phyloP scores from a whole-genome alignment of 345 rosid species.

The Populus pruinosa region DNA sequence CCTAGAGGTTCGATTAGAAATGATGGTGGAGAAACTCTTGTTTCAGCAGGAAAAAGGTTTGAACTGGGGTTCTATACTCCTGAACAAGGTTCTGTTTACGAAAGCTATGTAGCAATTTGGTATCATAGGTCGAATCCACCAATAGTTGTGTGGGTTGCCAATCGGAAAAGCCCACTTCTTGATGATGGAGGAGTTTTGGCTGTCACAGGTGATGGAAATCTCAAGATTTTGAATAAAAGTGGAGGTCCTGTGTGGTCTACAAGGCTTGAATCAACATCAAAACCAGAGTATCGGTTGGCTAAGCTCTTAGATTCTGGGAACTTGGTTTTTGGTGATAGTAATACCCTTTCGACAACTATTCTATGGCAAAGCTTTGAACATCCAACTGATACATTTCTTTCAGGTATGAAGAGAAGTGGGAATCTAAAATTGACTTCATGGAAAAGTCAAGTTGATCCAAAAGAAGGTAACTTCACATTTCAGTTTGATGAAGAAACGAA shows the following conservation, averaged over 20 bases:
- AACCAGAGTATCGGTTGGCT: not conserved
- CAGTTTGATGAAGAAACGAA: constrained; percentile 26
- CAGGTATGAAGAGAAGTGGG: constrained; percentile 49
- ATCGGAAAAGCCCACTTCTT: too few species aligned
- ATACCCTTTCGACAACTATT: not conserved
- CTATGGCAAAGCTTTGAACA: not conserved
- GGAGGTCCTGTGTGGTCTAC: too few species aligned
- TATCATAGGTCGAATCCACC: constrained; percentile 19
- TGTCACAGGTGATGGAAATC: too few species aligned
- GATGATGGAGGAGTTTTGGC: too few species aligned
- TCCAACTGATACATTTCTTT: constrained; percentile 48
- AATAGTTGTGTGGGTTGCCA: constrained; percentile 39
- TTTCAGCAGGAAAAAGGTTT: constrained; percentile 21
- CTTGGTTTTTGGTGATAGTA: not conserved
- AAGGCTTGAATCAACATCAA: not conserved
- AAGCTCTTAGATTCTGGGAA: not conserved
- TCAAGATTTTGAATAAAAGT: too few species aligned
- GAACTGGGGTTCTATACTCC: constrained; percentile 47
- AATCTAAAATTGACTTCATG: constrained; percentile 43
- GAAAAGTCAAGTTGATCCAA: constrained; percentile 45
- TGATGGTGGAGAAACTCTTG: constrained; percentile 17
- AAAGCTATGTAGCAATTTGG: constrained; percentile 51
- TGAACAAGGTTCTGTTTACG: constrained; percentile 11
- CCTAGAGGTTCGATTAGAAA: not conserved
- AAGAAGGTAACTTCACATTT: constrained; percentile 49